Base-by-base conservation (phyloP, 139 green algal genomes). In the Chlamydomonas sp. region DNA sequence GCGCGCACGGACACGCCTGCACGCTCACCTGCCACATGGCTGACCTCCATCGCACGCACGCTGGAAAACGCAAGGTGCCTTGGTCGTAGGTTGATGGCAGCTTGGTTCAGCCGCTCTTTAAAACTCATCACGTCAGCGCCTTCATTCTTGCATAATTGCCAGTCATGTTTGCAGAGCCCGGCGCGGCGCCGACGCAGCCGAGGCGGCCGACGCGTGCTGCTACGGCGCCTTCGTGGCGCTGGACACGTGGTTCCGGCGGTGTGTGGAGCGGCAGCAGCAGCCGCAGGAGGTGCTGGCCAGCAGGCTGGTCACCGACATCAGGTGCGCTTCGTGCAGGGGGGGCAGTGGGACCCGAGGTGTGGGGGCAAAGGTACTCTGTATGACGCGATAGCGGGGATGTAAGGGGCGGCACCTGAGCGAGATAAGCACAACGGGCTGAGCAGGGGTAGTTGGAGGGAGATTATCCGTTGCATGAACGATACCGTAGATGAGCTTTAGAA, bases 221-320 rank as follows among this genome's bases (percentile, higher is more conserved):
- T 81, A 61, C 67, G 63, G 61, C n/a, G 74, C 68, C 63, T 81
- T 84, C 73, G 63, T 14, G 16, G 57, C 57, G 17, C 68, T 90
- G 86, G 86, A 67, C 8, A 2, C 5, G 2, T 90, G 86, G 86
- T 90, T 90, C 57, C 68, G 80, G 20, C 86, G 75, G 63, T 90
- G 86, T 15, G 10, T 12, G 69, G 78, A 84, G 61, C 85, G 85
- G 68, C 85, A 89, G 78, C 59, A 49, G n/a, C 78, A 73, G 78
- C 78, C 80, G 59, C 14, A 5, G 58, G 78, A 73, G 69, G 67
- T 17, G 81, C 81, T 64, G 3, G 4, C 57, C 1, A 88, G 63
- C 66, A 8, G 1, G 49, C 67, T 88, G 16, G 16, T 10, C 67
- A 89, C 85, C 2, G 80, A 83, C 68, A 80, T 89, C 17, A 10